phyloP scores from a whole-genome alignment of 257 asterid species.

The Apocynum venetum region DNA sequence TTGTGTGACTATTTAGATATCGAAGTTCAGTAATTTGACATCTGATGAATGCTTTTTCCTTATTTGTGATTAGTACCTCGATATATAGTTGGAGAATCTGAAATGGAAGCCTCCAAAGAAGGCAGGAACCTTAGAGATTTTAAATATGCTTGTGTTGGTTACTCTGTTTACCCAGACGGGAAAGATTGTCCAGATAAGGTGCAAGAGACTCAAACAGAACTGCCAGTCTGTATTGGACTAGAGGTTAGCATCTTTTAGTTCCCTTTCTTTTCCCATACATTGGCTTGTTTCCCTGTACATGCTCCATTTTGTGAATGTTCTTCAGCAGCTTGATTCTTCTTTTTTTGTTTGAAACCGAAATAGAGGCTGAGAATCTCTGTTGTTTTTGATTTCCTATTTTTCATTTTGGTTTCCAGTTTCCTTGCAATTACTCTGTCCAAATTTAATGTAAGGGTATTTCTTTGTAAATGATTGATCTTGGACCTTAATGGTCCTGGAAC shows the following conservation, averaged over 20 bases:
- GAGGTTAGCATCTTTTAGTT: constrained; percentile 56
- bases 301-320: not conserved
- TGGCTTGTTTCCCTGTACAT: constrained; percentile 9
- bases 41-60: not conserved
- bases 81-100: constrained; percentile 58
- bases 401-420: not conserved
- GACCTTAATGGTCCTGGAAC: not conserved
- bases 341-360: not conserved
- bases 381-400: not conserved
- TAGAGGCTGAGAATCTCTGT: not conserved
- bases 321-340: not conserved
- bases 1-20: not conserved
- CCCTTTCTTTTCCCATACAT: not conserved
- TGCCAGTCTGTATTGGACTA: constrained; percentile 83
- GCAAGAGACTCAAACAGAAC: constrained; percentile 44
- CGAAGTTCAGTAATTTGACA: not conserved
- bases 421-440: not conserved
- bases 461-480: constrained; percentile 1
- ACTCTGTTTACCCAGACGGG: constrained; percentile 60
- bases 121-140: constrained; percentile 72
- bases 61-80: constrained; percentile 55
- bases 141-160: constrained; percentile 81
- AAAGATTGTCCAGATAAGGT: constrained; percentile 39
- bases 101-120: constrained; percentile 64
- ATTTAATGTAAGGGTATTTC: not conserved